Evolutionary conservation across 2,329 filamentous ascomycete species (phyloP), one percentile per base, ranked within the genome.

Genomic region (Beauveria varroae): DNA sequence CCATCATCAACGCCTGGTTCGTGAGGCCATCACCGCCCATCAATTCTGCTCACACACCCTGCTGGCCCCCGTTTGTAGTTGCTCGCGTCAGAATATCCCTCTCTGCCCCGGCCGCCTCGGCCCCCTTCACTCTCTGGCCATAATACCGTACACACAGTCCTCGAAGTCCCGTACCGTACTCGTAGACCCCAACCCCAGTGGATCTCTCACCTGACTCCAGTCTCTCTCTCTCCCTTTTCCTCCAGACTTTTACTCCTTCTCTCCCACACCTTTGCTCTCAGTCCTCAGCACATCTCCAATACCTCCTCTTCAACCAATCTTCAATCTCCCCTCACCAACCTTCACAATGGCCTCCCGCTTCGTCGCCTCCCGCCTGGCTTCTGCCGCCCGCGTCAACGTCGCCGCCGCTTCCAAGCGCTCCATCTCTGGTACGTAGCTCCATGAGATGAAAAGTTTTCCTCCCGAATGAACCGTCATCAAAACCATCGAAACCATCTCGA

Each of bases 301-400:
- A 62, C 60, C 62, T 63, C 63, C 60, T 54, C 64, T 62, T 68
- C 68, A 69, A 68, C 67, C 68, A 71, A 69, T 57, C 53, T 68
- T 70, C 71, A 76, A 76, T 77, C 74, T 74, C 72, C 74, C 73
- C 75, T 74, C 72, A 69, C 68, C 70, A 79, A 77, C 81, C 81
- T 79, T 86, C 84, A 85, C 84, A 90, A 92, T 92, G 89, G 86
- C 88, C 78, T 81, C 85, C 77, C 88, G 89, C 81, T 83, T 91
- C 78, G 83, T 90, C 80, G 86, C 88, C 76, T 87, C 87, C 74
- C 86, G 89, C 78, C 83, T 91, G 82, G 87, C 88, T 78, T 83
- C 86, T 75, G 84, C 88, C 80, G 88, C 88, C 85, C 85, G 86
- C 76, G 79, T 82, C 80, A 90, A 89, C 86, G 87, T 86, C 78